Evolutionary conservation across 2,329 filamentous ascomycete species (phyloP).

Genomic region (Aspergillus intermedius): DNA sequence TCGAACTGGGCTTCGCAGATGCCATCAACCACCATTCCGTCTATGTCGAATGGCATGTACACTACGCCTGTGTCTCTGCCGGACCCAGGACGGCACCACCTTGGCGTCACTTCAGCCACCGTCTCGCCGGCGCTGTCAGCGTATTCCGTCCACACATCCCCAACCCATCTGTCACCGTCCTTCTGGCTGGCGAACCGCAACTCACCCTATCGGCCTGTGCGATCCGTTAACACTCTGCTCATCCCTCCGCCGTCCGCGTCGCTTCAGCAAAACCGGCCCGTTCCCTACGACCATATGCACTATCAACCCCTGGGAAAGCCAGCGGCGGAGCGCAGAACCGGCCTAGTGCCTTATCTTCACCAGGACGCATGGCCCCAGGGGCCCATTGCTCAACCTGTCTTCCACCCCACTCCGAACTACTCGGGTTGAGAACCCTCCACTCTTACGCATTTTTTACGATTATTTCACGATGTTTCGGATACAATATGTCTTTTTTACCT

Average conservation of each 20-base stretch:
- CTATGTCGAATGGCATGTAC: conserved; percentile 24
- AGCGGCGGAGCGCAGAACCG: conserved; percentile 58
- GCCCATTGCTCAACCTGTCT: conserved; percentile 24
- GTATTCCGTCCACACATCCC: conserved; percentile 53
- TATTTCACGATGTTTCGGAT: conserved; percentile 21
- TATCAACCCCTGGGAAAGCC: conserved; percentile 70
- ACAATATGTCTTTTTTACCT: neutral
- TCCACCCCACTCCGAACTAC: conserved; percentile 23
- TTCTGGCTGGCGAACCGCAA: conserved; percentile 80
- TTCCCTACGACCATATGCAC: conserved; percentile 67
- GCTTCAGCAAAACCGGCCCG: conserved; percentile 64
- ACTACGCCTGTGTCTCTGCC: conserved; percentile 23
- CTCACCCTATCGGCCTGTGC: conserved; percentile 87
- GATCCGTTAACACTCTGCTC: conserved; percentile 82
- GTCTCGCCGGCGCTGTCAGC: conserved; percentile 66
- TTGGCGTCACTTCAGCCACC: conserved; percentile 46
- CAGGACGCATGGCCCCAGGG: conserved; percentile 38
- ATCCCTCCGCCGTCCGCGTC: conserved; percentile 78
- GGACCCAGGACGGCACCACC: conserved; percentile 41
- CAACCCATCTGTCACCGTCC: conserved; percentile 74
- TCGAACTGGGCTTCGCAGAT: conserved; percentile 45
- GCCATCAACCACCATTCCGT: conserved; percentile 25
- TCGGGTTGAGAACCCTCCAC: conserved; percentile 13
- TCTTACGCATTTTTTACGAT: conserved; percentile 16
- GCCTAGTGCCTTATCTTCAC: conserved; percentile 57